These are phyloP conservation scores for Medicago lupulina DNA, from an alignment of 306 rosid genomes.

Conservation along the genomic window DNA sequence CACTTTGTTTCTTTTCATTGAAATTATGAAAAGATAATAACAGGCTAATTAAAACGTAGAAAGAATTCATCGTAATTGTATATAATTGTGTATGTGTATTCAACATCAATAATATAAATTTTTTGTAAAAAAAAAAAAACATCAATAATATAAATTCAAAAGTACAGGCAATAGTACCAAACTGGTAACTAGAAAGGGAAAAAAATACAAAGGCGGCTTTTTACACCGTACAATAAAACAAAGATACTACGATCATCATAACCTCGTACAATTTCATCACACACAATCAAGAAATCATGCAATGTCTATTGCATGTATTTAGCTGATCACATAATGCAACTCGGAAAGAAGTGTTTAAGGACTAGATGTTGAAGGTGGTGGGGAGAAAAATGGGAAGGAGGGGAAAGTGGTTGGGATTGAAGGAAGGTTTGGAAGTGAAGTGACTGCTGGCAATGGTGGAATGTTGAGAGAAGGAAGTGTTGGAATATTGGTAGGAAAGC, in stretches of 20 bases:
- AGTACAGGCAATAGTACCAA: not conserved
- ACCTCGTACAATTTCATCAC: not conserved
- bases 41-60: no score
- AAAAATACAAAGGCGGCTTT: not conserved
- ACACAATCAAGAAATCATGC: not conserved
- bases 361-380: slow-evolving; percentile 48
- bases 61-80: not conserved
- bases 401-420: slow-evolving; percentile 42
- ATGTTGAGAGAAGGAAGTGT: slow-evolving; percentile 16
- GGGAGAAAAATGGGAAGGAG: slow-evolving; percentile 45
- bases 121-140: no score
- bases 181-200: not conserved
- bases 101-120: not conserved
- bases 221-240: not conserved
- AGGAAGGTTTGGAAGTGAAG: slow-evolving; percentile 21
- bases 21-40: no score
- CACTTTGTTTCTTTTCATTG: no score
- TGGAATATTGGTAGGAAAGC: slow-evolving; percentile 17
- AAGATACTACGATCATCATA: not conserved
- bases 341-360: slow-evolving; percentile 31
- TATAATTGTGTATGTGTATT: not conserved
- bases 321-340: not conserved
- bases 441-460: slow-evolving; percentile 26
- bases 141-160: not conserved
- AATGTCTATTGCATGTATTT: not conserved